Evolutionary conservation across 78 protist genomes (phyloP), one percentile per base, ranked within the genome.

Genomic region (Speleostelium caveatum): DNA sequence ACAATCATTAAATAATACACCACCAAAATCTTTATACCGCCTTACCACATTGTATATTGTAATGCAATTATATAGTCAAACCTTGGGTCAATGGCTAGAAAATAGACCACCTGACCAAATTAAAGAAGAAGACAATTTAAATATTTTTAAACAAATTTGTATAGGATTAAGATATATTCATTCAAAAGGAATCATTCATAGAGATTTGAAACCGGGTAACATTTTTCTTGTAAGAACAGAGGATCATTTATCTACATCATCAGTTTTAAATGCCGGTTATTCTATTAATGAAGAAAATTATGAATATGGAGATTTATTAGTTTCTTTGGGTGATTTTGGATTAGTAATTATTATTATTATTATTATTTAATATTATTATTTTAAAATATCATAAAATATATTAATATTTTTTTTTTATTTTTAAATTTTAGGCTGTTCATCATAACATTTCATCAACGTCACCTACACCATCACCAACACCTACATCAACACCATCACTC

Each of bases 151-250:
- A 58, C 95, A 92, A 74, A 92, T 92, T 62, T 75, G 89, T 30
- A 56, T 65, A 39, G 95, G 91, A n/a, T 56, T 92, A 2, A 41
- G 76, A 39, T 92, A 92, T 10, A 80, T 92, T 32, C 95, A 92
- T 67, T 53, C 86, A 0, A 77, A 85, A 32, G 91, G 95, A 7
- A 92, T 92, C 10, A 78, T 92, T 26, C 95, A 92, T 63, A 32
- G 95, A 2, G 95, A 92, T 73, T 59, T 92, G 17, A 92, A 92
- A n/a, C 95, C 95, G 16, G 95, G 86, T 26, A 92, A 80, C 38
- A 63, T 83, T 12, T 75, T 78, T 38, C 65, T 91, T 0, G 79
- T 73, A 6, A 24, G 79, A 38, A 49, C 26, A 4, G 77, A 67
- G 16, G 78, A 72, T n/a, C 30, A 41, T 30, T 21, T 12, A 7